A percentile compares a stretch with the other conserved stretches of the same genome.
These are phyloP conservation scores for Stephania japonica DNA, from an alignment of 164 flowering plant species.

Conservation along the genomic window DNA sequence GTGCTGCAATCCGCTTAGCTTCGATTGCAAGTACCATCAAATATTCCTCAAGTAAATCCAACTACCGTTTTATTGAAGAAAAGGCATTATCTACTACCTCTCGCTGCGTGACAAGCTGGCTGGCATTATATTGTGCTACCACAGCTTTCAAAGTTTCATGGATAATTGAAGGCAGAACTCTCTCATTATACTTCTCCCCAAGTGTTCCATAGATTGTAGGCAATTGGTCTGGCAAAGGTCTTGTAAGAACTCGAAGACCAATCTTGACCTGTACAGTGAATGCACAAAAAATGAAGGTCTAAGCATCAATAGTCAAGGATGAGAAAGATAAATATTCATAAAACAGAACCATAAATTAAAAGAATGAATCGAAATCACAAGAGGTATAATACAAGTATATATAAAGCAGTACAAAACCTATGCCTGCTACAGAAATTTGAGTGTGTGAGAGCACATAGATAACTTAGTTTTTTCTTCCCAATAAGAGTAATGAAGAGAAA, in stretches of 20 bases:
- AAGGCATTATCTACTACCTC: slow-evolving; percentile 20
- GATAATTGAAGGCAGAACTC: slow-evolving; percentile 44
- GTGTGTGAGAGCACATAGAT: too few species aligned
- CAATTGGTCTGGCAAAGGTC: slow-evolving; percentile 31
- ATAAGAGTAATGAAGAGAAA: background rate
- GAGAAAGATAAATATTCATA: background rate
- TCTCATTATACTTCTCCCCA: slow-evolving; percentile 38
- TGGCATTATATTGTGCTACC: slow-evolving; percentile 43
- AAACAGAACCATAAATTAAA: background rate
- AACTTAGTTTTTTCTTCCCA: too few species aligned
- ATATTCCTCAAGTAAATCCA: background rate
- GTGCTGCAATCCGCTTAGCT: slow-evolving; percentile 71
- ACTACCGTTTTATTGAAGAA: too few species aligned
- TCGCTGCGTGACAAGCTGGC: slow-evolving; percentile 40
- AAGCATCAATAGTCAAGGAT: background rate
- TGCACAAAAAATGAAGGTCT: background rate
- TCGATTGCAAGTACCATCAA: slow-evolving; percentile 32
- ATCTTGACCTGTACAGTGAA: slow-evolving; percentile 25
- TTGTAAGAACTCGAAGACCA: slow-evolving; percentile 35
- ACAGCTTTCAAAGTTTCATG: slow-evolving; percentile 47
- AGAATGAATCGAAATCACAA: too few species aligned
- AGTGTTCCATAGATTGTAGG: slow-evolving; percentile 39
- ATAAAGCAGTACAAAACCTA: too few species aligned
- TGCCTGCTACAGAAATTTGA: too few species aligned
- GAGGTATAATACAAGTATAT: too few species aligned